phyloP scores from a whole-genome alignment of 83 land plant genomes.

The Picea abies region DNA sequence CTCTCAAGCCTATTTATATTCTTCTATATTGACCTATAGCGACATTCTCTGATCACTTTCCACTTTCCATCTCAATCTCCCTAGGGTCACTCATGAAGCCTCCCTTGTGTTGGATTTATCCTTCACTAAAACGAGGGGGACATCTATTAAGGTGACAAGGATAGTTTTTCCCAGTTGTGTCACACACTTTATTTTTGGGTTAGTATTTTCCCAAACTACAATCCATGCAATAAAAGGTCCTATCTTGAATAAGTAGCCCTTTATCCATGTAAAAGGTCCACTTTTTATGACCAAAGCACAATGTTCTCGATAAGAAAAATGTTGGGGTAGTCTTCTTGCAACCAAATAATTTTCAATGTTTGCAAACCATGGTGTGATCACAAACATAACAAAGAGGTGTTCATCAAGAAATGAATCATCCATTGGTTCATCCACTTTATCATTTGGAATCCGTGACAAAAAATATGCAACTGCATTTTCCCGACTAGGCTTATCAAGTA shows the following conservation, averaged over 20 bases:
- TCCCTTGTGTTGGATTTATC: no score
- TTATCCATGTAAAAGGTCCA: background rate
- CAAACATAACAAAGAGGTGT: background rate
- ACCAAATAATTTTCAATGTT: background rate
- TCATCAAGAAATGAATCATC: background rate
- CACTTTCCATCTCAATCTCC: no score
- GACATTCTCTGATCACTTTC: no score
- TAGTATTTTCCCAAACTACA: no score
- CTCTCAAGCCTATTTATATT: no score
- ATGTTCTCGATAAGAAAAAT: background rate
- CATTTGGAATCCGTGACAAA: background rate
- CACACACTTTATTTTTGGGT: no score
- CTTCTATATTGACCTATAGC: no score
- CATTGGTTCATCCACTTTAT: background rate
- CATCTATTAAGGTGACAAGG: no score
- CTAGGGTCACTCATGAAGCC: no score
- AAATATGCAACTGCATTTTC: background rate
- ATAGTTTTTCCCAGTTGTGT: no score
- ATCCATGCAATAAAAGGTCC: no score
- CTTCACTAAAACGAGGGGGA: no score
- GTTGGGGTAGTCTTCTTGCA: background rate
- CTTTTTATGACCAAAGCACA: background rate
- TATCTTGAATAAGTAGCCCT: background rate
- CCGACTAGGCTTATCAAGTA: background rate
- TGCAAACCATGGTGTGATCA: background rate